A percentile compares a stretch with the other conserved stretches of the same genome.
These are phyloP conservation scores for Nemania serpens DNA, from an alignment of 2,329 filamentous ascomycete species.

Conservation along the genomic window DNA sequence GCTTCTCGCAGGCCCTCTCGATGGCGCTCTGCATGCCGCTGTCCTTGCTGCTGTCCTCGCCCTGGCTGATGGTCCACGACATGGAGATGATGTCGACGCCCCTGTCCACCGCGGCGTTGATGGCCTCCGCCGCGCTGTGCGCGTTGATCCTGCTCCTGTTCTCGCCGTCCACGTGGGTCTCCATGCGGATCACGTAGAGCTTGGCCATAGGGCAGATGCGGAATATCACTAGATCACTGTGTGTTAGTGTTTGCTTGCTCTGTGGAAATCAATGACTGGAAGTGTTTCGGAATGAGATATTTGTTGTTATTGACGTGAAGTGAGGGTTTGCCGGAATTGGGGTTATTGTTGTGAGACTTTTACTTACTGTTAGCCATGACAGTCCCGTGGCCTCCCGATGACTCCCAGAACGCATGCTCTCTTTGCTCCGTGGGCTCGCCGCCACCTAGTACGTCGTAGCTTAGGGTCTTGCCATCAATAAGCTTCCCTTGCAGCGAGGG, in stretches of 20 bases:
- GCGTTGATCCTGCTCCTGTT: constrained; percentile 12
- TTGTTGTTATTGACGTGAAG: no score
- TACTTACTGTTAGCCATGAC: constrained; percentile 4
- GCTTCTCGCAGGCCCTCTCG: no score
- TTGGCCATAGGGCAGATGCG: constrained; percentile 4
- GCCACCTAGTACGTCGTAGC: background rate
- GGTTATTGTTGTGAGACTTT: no score
- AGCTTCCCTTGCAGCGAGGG: constrained; percentile 4
- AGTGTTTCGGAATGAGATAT: no score
- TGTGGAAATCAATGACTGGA: no score
- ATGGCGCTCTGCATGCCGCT: no score
- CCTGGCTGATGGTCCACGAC: background rate
- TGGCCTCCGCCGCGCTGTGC: background rate
- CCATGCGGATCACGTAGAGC: constrained; percentile 8
- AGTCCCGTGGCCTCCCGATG: background rate
- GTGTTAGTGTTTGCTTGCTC: no score
- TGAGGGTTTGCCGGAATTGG: no score
- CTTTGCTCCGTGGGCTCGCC: constrained; percentile 2
- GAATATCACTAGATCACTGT: no score
- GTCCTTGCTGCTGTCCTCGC: background rate
- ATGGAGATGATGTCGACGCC: constrained; percentile 3
- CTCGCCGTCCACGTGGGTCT: constrained; percentile 4
- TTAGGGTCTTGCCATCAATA: constrained; percentile 1
- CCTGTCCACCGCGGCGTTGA: background rate
- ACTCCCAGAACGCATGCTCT: constrained; percentile 8